These are phyloP conservation scores for Citrus inodora DNA, from an alignment of 345 rosid genomes.

Conservation along the genomic window DNA sequence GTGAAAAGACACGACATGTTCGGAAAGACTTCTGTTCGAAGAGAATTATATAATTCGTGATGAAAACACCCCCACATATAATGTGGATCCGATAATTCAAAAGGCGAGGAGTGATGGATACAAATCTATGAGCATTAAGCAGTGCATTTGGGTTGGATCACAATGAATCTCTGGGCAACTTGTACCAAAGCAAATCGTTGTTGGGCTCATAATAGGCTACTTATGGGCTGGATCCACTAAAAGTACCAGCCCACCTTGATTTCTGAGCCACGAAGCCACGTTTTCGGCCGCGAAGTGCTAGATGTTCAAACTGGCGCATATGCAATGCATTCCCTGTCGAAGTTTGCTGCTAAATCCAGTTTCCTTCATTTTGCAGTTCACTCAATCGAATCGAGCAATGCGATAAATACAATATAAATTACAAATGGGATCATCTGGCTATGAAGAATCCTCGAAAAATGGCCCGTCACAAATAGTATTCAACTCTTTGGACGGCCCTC, in stretches of 20 bases:
- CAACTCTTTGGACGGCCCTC: slow-evolving; percentile 19
- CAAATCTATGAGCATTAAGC: no score
- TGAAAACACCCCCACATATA: no score
- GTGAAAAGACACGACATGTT: no score
- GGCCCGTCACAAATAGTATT: slow-evolving; percentile 14
- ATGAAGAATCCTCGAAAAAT: slow-evolving; percentile 26
- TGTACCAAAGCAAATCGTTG: no score
- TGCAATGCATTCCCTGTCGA: background rate
- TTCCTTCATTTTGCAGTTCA: background rate
- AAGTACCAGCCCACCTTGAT: background rate
- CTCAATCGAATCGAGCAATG: no score
- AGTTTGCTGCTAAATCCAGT: slow-evolving; percentile 1
- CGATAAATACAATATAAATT: background rate
- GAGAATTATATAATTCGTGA: no score
- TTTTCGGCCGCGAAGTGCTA: slow-evolving; percentile 2
- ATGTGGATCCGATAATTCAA: no score
- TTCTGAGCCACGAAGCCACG: background rate
- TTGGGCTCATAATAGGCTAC: background rate
- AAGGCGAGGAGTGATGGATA: no score
- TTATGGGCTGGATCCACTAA: background rate
- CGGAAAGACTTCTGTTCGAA: no score
- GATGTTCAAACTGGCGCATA: background rate
- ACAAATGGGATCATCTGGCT: slow-evolving; percentile 26
- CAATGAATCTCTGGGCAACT: background rate
- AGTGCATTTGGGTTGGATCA: no score